Percentiles rank a stretch among this genome's conserved stretches.
These are phyloP conservation scores for Avena eriantha DNA, from an alignment of 176 grass and related monocot genomes.

Conservation along the genomic window DNA sequence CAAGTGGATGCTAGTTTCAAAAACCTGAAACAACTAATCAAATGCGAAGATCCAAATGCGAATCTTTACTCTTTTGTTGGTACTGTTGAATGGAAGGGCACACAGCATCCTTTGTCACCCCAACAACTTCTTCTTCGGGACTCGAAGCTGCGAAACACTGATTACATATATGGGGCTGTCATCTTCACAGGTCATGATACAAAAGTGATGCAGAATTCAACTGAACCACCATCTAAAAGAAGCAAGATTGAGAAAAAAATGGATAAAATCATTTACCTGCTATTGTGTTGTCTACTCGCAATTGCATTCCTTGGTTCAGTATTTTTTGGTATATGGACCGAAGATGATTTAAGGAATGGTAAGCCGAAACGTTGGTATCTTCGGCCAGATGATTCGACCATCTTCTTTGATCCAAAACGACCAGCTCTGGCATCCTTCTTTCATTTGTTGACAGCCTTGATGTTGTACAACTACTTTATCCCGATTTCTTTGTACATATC, in stretches of 20 bases:
- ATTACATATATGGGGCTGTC: constrained; percentile 85
- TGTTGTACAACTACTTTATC: constrained; percentile 95
- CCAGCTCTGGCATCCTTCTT: constrained; percentile 71
- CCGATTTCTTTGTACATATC: constrained; percentile 98
- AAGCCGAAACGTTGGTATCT: constrained; percentile 85
- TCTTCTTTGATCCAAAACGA: constrained; percentile 76
- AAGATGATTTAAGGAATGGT: constrained; percentile 74
- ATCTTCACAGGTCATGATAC: constrained; percentile 98
- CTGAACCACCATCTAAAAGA: constrained; percentile 90
- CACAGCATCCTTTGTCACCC: constrained; percentile 70
- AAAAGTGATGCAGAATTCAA: constrained; percentile 97
- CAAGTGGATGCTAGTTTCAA: constrained; percentile 61
- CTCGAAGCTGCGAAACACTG: constrained; percentile 95
- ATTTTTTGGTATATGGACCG: constrained; percentile 86
- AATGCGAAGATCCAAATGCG: constrained; percentile 96
- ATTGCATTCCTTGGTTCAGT: constrained; percentile 86
- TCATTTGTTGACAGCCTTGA: constrained; percentile 95
- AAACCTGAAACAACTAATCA: constrained; percentile 64
- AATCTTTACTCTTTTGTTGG: constrained; percentile 96
- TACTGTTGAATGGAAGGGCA: constrained; percentile 67
- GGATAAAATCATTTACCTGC: constrained; percentile 90
- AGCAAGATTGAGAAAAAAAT: constrained; percentile 95
- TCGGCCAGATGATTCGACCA: constrained; percentile 63
- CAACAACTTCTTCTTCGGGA: constrained; percentile 89
- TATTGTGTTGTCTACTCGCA: constrained; percentile 66